A percentile compares a stretch with the other conserved stretches of the same genome.
These are phyloP conservation scores for Talaromyces islandicus DNA, from an alignment of 2,329 filamentous ascomycete species.

Conservation along the genomic window DNA sequence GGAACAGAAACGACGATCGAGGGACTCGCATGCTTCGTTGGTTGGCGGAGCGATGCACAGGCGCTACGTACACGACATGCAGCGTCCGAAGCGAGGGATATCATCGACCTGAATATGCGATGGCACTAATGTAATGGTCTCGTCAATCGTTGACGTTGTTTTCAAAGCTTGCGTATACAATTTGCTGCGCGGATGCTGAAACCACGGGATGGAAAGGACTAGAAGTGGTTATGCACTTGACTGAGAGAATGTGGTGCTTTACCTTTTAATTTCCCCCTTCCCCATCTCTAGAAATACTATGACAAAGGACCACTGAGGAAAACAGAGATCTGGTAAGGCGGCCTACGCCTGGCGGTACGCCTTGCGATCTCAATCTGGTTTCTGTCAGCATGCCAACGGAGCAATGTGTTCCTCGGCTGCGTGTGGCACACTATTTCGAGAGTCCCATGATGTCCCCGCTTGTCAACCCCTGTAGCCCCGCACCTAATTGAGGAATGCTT, in stretches of 20 bases:
- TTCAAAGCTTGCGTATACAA: neutral
- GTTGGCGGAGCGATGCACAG: neutral
- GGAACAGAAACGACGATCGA: neutral
- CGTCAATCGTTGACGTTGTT: neutral
- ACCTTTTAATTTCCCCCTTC: neutral
- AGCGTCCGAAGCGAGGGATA: slow-evolving; percentile 9
- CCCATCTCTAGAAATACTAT: neutral
- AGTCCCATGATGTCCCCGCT: neutral
- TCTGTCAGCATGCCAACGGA: neutral
- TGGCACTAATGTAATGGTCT: neutral
- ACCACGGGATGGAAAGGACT: neutral
- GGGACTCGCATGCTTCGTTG: neutral
- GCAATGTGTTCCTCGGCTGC: neutral
- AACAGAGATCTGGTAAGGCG: neutral
- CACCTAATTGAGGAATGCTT: neutral
- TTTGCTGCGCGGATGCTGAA: neutral
- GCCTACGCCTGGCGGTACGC: neutral
- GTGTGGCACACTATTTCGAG: neutral
- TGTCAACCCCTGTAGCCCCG: neutral
- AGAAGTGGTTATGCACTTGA: neutral
- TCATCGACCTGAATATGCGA: neutral
- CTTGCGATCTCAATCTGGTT: neutral
- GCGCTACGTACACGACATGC: neutral
- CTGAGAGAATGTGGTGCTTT: neutral
- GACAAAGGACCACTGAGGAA: neutral